Evolutionary conservation across 2,329 filamentous ascomycete genomes (phyloP), one percentile per base, ranked within the genome.

Genomic region (Orbilia brochopaga): DNA sequence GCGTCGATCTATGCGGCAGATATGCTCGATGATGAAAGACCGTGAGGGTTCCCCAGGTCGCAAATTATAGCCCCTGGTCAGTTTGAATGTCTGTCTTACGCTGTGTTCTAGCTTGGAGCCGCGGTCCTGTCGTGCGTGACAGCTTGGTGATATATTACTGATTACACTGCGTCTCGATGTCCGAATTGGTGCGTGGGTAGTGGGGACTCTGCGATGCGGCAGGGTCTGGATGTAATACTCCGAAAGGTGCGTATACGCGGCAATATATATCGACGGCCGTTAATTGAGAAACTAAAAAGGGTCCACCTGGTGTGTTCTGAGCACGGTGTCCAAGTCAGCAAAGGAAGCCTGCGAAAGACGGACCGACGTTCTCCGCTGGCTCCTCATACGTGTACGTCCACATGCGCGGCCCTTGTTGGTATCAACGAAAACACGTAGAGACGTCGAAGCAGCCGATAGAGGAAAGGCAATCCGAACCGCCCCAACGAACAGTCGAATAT

Each of bases 21-120:
- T 24, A 63, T 55, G 65, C 59, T 70, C 48, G 65, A 70, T 63
- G 65, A 69, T 69, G 65, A 63, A 44, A 70, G 13, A 35, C 35
- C 24, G 53, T 62, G 52, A 48, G 46, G 35, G 30, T 21, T 69
- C 44, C 50, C 58, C 42, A 46, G 58, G 21, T 46, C 30, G 50
- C 40, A 19, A 40, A 60, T 7, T 37, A 17, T 35, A 40, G n/a
- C 17, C 40, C 57, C 44, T 52, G 17, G 44, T 48, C 17, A 15
- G 42, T 23, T n/a, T 27, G 51, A 8, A 15, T 19, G 56, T 23
- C 37, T 60, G 56, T 51, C 23, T 21, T 50, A 50, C 46, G 17
- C 21, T 19, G 46, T 23, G 17, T 50, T 27, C 23, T 27, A 53
- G n/a, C 4, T 23, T 40, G 19, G 10, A 21, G 17, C 54, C 27